phyloP scores from a whole-genome alignment of 1,139 yeast genomes.

The Blastobotrys aristatus region DNA sequence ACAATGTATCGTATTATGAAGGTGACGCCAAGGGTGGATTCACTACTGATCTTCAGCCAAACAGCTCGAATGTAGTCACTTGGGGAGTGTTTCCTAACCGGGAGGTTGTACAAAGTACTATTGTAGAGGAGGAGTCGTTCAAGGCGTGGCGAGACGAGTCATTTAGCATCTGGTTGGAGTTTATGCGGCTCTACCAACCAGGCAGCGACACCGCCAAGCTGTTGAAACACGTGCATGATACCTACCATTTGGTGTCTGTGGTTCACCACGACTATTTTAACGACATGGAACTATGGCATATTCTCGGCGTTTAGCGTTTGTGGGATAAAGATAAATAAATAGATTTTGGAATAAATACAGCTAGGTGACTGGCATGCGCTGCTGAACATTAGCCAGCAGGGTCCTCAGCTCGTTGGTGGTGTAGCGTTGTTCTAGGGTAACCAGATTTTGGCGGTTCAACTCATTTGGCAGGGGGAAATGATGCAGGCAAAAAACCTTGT shows the following conservation, averaged over 20 bases:
- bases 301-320: conserved; percentile 36
- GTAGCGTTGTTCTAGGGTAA: conserved; percentile 6
- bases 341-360: not conserved
- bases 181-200: conserved; percentile 76
- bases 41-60: conserved; percentile 51
- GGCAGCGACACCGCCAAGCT: conserved; percentile 52
- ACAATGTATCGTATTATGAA: conserved; percentile 59
- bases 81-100: conserved; percentile 95
- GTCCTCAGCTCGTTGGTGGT: not conserved
- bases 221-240: conserved; percentile 54
- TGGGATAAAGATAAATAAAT: not conserved
- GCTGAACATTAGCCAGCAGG: not conserved
- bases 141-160: conserved; percentile 95
- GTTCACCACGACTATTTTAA: conserved; percentile 80
- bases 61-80: conserved; percentile 70
- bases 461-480: conserved; percentile 19
- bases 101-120: conserved; percentile 82
- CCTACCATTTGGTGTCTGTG: conserved; percentile 72
- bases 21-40: conserved; percentile 50
- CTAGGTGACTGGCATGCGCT: not conserved
- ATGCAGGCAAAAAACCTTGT: conserved; percentile 22
- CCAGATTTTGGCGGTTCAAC: not conserved
- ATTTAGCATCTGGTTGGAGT: conserved; percentile 82
- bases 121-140: conserved; percentile 82
- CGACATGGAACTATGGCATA: conserved; percentile 74